phyloP scores from a whole-genome alignment of 2,329 filamentous ascomycete species.

The Fusarium buxicola region DNA sequence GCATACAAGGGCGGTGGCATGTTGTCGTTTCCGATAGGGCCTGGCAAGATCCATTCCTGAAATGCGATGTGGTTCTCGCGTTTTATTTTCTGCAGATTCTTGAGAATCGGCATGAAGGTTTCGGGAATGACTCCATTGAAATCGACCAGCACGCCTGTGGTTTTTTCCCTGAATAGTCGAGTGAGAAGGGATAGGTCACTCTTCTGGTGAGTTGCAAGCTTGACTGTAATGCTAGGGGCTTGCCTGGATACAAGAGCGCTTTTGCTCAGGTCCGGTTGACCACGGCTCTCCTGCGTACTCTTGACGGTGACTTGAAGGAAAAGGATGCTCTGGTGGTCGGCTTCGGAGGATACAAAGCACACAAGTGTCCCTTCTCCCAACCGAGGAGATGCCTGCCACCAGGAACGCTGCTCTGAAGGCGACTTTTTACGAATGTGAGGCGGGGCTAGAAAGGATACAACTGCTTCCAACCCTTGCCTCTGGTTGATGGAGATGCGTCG shows the following conservation, averaged over 20 bases:
- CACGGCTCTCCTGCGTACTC: background rate
- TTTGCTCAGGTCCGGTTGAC: background rate
- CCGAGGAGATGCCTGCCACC: slow-evolving; percentile 20
- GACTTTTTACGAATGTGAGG: background rate
- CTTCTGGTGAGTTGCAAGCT: slow-evolving; percentile 6
- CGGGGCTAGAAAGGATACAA: slow-evolving; percentile 1
- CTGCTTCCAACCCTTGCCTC: background rate
- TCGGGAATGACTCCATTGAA: slow-evolving; percentile 27
- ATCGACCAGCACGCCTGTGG: slow-evolving; percentile 17
- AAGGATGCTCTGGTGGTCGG: background rate
- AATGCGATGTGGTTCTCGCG: slow-evolving; percentile 12
- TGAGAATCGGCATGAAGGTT: slow-evolving; percentile 23
- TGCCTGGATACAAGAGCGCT: background rate
- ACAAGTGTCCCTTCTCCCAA: slow-evolving; percentile 20
- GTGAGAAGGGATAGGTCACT: background rate
- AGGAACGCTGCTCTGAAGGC: background rate
- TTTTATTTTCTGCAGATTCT: slow-evolving; percentile 18
- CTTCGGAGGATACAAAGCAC: slow-evolving; percentile 6
- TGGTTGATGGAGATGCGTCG: background rate
- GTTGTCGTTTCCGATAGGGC: background rate
- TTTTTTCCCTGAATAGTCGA: background rate
- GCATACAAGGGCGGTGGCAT: slow-evolving; percentile 62
- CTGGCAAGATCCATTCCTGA: slow-evolving; percentile 21
- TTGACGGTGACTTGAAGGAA: slow-evolving; percentile 16
- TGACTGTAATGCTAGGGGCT: slow-evolving; percentile 7